Conservation (phyloP, 306 rosid species). For the Trichosanthes cucumerina region DNA sequence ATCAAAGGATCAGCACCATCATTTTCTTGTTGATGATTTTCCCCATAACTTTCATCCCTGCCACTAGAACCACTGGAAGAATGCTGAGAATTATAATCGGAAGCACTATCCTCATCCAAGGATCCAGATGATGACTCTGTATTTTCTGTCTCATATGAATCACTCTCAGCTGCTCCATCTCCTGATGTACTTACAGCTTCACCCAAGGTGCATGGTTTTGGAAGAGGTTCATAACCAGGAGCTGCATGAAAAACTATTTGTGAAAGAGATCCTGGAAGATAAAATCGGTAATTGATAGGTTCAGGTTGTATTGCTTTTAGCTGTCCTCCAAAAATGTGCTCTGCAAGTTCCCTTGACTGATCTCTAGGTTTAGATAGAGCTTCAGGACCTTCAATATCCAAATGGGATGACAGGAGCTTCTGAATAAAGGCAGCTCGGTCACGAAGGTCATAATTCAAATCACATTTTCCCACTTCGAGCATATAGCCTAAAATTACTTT, state of each 20-base stretch:
- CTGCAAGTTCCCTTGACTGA: conserved; percentile 39
- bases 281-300: conserved; percentile 52
- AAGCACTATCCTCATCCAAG: conserved; percentile 61
- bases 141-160: conserved; percentile 36
- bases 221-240: conserved; percentile 97
- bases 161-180: conserved; percentile 29
- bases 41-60: conserved; percentile 34
- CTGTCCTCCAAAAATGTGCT: conserved; percentile 45
- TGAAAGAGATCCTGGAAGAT: conserved; percentile 96
- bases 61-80: conserved; percentile 48
- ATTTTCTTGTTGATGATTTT: conserved; percentile 32
- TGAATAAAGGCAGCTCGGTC: conserved; percentile 67
- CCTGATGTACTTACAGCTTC: conserved; percentile 18
- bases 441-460: conserved; percentile 71
- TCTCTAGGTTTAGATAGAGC: conserved; percentile 29
- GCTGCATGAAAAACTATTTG: conserved; percentile 97
- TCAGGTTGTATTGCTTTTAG: conserved; percentile 37
- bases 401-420: conserved; percentile 41
- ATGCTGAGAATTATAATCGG: conserved; percentile 53
- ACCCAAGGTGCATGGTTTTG: conserved; percentile 73
- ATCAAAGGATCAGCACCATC: conserved; percentile 50
- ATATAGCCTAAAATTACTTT: conserved; percentile 48
- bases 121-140: conserved; percentile 48
- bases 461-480: conserved; percentile 72
- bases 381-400: conserved; percentile 34